Evolutionary conservation across 2,329 filamentous ascomycete genomes (phyloP).

Genomic region (Ciborinia camelliae): DNA sequence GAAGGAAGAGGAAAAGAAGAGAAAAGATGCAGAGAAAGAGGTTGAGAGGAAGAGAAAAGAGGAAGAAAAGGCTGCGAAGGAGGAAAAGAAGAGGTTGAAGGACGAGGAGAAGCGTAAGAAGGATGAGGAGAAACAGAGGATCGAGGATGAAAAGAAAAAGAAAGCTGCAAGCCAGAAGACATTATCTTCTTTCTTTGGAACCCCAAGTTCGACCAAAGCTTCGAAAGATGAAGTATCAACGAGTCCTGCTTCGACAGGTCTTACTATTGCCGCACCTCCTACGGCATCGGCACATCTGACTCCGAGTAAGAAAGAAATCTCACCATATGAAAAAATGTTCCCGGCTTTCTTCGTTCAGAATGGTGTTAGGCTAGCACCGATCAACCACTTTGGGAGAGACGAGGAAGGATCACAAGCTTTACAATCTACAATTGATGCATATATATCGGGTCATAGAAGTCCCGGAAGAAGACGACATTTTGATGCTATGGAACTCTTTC

Average conservation of each 20-base stretch:
- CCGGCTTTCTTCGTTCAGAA: conserved; percentile 76
- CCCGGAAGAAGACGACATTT: conserved; percentile 45
- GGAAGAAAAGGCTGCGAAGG: conserved; percentile 35
- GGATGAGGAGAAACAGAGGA: conserved; percentile 43
- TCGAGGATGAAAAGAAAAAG: conserved; percentile 45
- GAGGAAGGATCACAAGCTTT: conserved; percentile 52
- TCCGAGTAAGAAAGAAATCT: conserved; percentile 34
- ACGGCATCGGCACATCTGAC: conserved; percentile 24
- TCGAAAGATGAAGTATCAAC: conserved; percentile 27
- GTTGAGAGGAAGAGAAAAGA: conserved; percentile 39
- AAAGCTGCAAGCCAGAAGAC: conserved; percentile 47
- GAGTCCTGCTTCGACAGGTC: conserved; percentile 28
- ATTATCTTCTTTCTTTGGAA: conserved; percentile 32
- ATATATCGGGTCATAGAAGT: conserved; percentile 47
- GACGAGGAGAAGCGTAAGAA: conserved; percentile 35
- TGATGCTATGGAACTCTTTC: conserved; percentile 46
- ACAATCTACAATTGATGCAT: conserved; percentile 51
- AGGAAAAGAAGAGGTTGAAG: conserved; percentile 39
- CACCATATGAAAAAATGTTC: conserved; percentile 60
- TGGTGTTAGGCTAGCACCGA: conserved; percentile 66
- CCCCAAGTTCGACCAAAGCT: conserved; percentile 21
- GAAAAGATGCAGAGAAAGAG: conserved; percentile 40
- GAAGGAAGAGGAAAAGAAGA: conserved; percentile 42
- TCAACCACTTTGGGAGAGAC: conserved; percentile 54
- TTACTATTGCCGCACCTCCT: conserved; percentile 22